phyloP scores from a whole-genome alignment of 192 early-diverging fungal genomes.

The Rhizoclosmatium sp. region DNA sequence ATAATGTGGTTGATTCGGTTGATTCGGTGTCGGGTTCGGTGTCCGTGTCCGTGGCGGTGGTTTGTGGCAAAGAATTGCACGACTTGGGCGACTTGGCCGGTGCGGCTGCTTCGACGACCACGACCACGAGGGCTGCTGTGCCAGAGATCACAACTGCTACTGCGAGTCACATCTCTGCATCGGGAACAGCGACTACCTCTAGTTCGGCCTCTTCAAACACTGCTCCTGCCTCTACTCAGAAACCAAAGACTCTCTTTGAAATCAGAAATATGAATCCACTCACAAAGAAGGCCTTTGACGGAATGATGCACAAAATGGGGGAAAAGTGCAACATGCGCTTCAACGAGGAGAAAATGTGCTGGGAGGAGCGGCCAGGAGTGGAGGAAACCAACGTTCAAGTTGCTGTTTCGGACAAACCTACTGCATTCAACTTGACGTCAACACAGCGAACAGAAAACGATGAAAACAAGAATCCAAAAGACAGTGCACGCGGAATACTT shows the following conservation, averaged over 20 bases:
- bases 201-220: background rate
- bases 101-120: background rate
- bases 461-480: no score
- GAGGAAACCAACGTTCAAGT: no score
- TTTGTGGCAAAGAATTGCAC: background rate
- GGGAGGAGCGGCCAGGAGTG: constrained; percentile 29
- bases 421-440: no score
- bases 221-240: background rate
- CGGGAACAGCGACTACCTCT: background rate
- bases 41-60: background rate
- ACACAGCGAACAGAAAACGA: no score
- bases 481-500: no score
- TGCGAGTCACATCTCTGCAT: background rate
- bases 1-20: constrained; percentile 2
- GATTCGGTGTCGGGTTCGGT: background rate
- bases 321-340: constrained; percentile 39
- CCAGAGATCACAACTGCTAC: background rate
- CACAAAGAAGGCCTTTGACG: constrained; percentile 15
- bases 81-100: background rate
- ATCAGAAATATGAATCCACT: constrained; percentile 22
- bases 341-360: constrained; percentile 38
- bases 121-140: background rate
- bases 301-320: constrained; percentile 41
- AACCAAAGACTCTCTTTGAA: constrained; percentile 10
- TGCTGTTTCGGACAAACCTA: no score